Evolutionary conservation across 108 stramenopile genomes (phyloP).

Genomic region (Stephanodiscus triporus): DNA sequence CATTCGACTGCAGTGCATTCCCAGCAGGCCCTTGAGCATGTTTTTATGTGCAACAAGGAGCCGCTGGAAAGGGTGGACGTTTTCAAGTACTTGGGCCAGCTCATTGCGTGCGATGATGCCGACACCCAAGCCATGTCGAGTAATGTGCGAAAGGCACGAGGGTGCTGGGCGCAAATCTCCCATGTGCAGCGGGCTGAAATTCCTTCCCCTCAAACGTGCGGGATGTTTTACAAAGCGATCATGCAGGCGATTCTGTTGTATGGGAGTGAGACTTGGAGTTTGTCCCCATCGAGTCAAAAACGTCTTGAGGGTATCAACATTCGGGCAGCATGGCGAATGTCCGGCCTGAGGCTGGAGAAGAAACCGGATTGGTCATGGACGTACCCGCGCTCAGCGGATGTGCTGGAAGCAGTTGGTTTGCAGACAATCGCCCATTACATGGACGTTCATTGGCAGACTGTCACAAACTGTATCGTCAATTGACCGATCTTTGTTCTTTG

Average conservation of each 20-base stretch:
- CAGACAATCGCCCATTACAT: conserved; percentile 12
- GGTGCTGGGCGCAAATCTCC: conserved; percentile 10
- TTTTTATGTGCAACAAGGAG: neutral
- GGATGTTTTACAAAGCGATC: conserved; percentile 24
- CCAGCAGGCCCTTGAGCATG: neutral
- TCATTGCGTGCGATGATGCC: conserved; percentile 12
- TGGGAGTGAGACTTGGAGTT: conserved; percentile 31
- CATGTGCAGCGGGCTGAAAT: conserved; percentile 10
- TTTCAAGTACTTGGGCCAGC: conserved; percentile 31
- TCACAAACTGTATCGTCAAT: neutral
- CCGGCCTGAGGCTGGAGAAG: neutral
- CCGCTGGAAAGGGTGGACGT: conserved; percentile 22
- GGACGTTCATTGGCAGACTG: neutral
- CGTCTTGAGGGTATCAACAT: conserved; percentile 15
- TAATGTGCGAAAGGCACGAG: conserved; percentile 10
- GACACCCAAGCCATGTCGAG: conserved; percentile 17
- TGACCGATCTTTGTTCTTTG: conserved; percentile 2
- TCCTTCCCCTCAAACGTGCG: conserved; percentile 5
- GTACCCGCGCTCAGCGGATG: conserved; percentile 8
- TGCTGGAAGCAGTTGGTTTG: conserved; percentile 9
- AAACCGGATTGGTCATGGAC: conserved; percentile 9
- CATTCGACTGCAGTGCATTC: neutral
- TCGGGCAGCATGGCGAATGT: conserved; percentile 9
- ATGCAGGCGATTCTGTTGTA: conserved; percentile 31
- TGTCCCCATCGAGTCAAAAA: conserved; percentile 8